Percentiles rank a stretch among this genome's conserved stretches.
Conservation (phyloP, 768 basidiomycete genomes). For the Boletus rubroflammeus region DNA sequence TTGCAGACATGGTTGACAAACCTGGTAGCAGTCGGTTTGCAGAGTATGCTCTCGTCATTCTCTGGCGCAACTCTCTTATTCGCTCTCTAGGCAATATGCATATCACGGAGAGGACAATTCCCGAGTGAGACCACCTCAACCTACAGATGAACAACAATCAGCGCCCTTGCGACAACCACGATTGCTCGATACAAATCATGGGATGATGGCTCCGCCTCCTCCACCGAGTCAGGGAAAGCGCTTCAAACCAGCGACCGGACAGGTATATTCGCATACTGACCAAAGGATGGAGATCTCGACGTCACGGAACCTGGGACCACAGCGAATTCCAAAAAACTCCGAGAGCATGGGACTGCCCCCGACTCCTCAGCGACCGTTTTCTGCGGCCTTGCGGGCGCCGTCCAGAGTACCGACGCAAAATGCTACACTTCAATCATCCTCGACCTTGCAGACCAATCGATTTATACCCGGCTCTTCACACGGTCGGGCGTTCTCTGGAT, state of each 20-base stretch:
- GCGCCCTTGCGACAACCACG: conserved; percentile 40
- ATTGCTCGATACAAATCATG: conserved; percentile 28
- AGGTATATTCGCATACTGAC: conserved; percentile 7
- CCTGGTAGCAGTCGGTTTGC: conserved; percentile 50
- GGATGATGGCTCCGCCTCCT: conserved; percentile 32
- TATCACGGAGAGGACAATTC: conserved; percentile 50
- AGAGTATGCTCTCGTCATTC: conserved; percentile 36
- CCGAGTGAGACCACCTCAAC: conserved; percentile 37
- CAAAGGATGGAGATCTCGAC: conserved; percentile 13
- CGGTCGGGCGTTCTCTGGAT: conserved; percentile 21
- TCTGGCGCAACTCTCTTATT: conserved; percentile 9
- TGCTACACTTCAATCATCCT: conserved; percentile 4
- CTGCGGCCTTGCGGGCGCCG: conserved; percentile 23
- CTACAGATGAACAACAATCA: conserved; percentile 41
- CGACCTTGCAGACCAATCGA: conserved; percentile 28
- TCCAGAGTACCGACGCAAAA: conserved; percentile 22
- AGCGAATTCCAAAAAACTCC: conserved; percentile 22
- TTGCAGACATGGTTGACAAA: conserved; percentile 28
- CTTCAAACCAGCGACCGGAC: conserved; percentile 24
- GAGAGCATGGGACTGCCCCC: conserved; percentile 51
- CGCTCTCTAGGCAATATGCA: conserved; percentile 60
- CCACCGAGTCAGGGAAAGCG: conserved; percentile 20
- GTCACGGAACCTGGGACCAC: conserved; percentile 11
- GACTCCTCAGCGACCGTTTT: conserved; percentile 40
- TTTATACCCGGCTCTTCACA: conserved; percentile 30